Evolutionary conservation across 129 eudicot genomes (phyloP), one percentile per base, ranked within the genome.

Genomic region (Deinandra increscens): DNA sequence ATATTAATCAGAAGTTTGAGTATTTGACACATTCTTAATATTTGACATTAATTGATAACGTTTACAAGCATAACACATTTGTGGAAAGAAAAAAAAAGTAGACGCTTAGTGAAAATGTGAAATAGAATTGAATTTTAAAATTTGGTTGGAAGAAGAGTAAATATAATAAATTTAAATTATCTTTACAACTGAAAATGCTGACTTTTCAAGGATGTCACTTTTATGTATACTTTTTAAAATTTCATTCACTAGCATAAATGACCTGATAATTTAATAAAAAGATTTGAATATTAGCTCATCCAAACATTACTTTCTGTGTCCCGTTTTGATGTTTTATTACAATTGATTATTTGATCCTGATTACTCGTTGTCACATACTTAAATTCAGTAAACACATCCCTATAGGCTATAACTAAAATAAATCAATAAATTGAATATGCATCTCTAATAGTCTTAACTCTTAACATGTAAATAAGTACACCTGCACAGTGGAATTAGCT

Each of bases 401-500:
- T 22, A 26, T 12, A 49, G 36, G 7, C 3, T 22, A 26, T 12
- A 49, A 51, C 37, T 12, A 41, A 15, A 66, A 34, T 19, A 67
- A 17, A 34, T 71, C 10, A 58, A 4, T 2, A 38, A 39, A 38
- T n/a, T 18, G 31, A 33, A 29, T 7, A 44, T 20, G 45, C 38
- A 12, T 50, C 15, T 49, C 38, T 51, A 9, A 38, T n/a, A 12
- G 15, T 56, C 41, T 39, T 20, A 38, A 45, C 5, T 56, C 41
- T 39, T 20, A 38, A 45, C 5, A 13, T n/a, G 37, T 29, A 54
- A 18, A 53, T 54, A 64, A 64, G 36, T 70, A 31, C 60, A 88
- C 96, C 87, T 71, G 78, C 96, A 85, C 46, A 83, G 71, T 63
- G 95, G 90, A 60, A 85, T 74, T 43, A 88, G 60, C 66, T 86